Evolutionary conservation across 495 filamentous ascomycete species (phyloP).

Genomic region (Geopyxis carbonaria): DNA sequence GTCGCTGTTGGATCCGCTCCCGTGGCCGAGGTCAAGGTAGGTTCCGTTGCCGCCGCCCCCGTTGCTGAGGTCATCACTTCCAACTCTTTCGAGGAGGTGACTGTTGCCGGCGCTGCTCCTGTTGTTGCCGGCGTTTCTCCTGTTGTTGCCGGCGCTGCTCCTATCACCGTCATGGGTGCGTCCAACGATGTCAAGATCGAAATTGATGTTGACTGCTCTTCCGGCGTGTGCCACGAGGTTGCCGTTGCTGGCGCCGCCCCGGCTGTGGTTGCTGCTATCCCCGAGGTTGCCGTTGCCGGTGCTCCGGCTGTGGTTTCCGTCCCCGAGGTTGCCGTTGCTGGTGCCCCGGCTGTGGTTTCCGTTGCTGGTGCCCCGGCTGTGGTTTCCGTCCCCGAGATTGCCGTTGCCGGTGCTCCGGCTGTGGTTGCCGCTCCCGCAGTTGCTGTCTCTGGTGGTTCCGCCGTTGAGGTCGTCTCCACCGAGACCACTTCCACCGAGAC

Average conservation of each 20-base stretch:
- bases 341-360: neutral
- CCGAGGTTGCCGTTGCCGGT: neutral
- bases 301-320: neutral
- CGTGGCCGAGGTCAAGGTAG: neutral
- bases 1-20: no score
- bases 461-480: neutral
- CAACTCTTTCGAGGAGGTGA: neutral
- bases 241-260: neutral
- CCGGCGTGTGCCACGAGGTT: neutral
- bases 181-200: neutral
- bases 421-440: neutral
- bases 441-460: neutral
- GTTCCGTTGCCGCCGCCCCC: neutral
- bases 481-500: neutral
- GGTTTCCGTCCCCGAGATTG: neutral
- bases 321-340: neutral
- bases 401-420: neutral
- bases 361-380: neutral
- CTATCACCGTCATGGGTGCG: neutral
- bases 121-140: slow-evolving; percentile 3
- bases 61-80: neutral
- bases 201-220: neutral
- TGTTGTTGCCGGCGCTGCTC: no score
- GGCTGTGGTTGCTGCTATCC: neutral
- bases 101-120: neutral